These are phyloP conservation scores for Mycena sanguinolenta DNA, from an alignment of 768 basidiomycete genomes.

Conservation along the genomic window DNA sequence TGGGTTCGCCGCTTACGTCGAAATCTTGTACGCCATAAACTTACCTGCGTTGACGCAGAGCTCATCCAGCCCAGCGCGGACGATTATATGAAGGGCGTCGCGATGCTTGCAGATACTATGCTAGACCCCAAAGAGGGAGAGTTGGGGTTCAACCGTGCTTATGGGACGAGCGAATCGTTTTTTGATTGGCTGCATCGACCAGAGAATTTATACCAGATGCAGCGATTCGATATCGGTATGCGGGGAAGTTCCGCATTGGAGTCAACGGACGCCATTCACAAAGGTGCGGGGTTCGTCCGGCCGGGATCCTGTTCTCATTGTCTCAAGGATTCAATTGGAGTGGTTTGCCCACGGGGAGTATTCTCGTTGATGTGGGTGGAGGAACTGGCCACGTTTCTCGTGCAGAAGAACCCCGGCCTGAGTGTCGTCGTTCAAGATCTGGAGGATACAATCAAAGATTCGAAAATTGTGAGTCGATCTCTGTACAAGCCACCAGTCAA, in stretches of 20 bases:
- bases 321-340: conserved; percentile 46
- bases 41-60: neutral
- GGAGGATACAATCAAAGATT: neutral
- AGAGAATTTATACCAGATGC: conserved; percentile 33
- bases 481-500: neutral
- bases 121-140: neutral
- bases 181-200: conserved; percentile 42
- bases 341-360: conserved; percentile 32
- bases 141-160: conserved; percentile 33
- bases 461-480: conserved; percentile 6
- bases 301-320: neutral
- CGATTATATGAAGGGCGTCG: neutral
- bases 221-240: conserved; percentile 44
- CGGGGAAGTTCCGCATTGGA: conserved; percentile 20
- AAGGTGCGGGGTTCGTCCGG: neutral
- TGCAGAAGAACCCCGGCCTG: conserved; percentile 37
- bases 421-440: conserved; percentile 47
- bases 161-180: conserved; percentile 25
- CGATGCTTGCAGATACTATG: conserved; percentile 11
- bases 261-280: conserved; percentile 21
- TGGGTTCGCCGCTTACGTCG: conserved; percentile 22
- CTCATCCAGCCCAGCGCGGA: conserved; percentile 15
- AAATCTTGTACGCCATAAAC: conserved; percentile 1
- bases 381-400: conserved; percentile 43
- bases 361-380: conserved; percentile 50